Conservation (phyloP, 306 rosid genomes). For the Lathyrus oleraceus region DNA sequence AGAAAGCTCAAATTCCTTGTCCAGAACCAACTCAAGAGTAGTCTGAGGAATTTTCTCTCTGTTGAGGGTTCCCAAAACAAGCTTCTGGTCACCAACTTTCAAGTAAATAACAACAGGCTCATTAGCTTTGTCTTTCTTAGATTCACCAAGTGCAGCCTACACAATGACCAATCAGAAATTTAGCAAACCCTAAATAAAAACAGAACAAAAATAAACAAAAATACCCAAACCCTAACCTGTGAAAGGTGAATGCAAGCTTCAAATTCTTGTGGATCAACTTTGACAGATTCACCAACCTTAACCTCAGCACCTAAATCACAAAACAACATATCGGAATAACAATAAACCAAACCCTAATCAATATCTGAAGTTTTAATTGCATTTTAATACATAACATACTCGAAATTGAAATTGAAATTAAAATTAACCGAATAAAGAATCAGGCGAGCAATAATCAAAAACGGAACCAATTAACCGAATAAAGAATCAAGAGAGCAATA, state of each 20-base stretch:
- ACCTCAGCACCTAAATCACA: conserved; percentile 74
- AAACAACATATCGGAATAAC: neutral
- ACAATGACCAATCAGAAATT: neutral
- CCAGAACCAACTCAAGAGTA: conserved; percentile 70
- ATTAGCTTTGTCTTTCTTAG: conserved; percentile 55
- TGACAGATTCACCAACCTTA: conserved; percentile 66
- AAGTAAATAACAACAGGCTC: conserved; percentile 51
- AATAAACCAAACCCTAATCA: neutral
- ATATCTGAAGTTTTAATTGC: neutral
- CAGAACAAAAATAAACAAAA: neutral
- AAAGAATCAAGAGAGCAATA: neutral
- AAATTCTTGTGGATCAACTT: conserved; percentile 42
- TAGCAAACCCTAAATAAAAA: neutral
- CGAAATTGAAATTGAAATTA: neutral
- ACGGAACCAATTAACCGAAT: neutral
- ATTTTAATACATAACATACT: neutral
- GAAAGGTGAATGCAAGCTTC: conserved; percentile 65
- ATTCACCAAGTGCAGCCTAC: conserved; percentile 82
- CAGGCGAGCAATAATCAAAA: neutral
- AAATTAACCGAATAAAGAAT: neutral
- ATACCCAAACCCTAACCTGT: conserved; percentile 53
- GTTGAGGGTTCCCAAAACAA: conserved; percentile 71
- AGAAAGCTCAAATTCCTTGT: conserved; percentile 81
- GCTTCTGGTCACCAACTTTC: conserved; percentile 60
- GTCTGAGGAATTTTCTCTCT: conserved; percentile 70